Evolutionary conservation across 1,284 basidiomycete species (phyloP).

Genomic region (Ceratobasidium papillatum): DNA sequence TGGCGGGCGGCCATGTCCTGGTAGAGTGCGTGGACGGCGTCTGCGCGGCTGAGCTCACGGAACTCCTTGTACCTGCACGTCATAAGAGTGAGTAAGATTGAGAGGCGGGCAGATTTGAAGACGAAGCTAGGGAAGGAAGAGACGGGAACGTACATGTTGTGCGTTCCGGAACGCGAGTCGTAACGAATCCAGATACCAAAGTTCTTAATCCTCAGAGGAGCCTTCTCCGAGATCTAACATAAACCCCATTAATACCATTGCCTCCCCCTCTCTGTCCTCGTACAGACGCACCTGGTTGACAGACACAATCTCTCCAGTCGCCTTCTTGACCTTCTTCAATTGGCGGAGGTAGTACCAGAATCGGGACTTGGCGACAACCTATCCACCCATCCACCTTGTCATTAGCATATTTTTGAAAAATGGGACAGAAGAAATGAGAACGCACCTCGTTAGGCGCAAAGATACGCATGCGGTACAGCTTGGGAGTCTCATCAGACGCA

Average conservation of each 20-base stretch:
- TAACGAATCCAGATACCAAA: slow-evolving; percentile 99
- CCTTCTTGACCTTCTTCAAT: slow-evolving; percentile 99
- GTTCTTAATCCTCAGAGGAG: slow-evolving; percentile 98
- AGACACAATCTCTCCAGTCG: slow-evolving; percentile 98
- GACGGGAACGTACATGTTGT: slow-evolving; percentile 87
- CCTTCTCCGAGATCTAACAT: slow-evolving; percentile 92
- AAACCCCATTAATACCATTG: background rate
- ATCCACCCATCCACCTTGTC: slow-evolving; percentile 42
- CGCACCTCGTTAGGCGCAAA: slow-evolving; percentile 92
- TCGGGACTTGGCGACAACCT: slow-evolving; percentile 93
- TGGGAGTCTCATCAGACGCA: slow-evolving; percentile 90
- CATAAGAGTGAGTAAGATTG: no score
- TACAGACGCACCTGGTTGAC: slow-evolving; percentile 89
- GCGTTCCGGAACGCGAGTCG: slow-evolving; percentile 96
- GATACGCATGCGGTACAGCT: slow-evolving; percentile 99
- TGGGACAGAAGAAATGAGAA: background rate
- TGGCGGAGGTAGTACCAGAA: slow-evolving; percentile 99
- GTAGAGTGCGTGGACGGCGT: slow-evolving; percentile 97
- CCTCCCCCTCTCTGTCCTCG: background rate
- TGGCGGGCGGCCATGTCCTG: slow-evolving; percentile 99
- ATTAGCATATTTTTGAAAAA: background rate
- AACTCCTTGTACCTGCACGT: slow-evolving; percentile 80
- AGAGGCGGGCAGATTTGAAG: background rate
- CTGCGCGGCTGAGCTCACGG: slow-evolving; percentile 93
- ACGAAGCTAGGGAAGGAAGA: background rate